Conservation (phyloP, 1,284 basidiomycete species). For the Leccinum solheimii region DNA sequence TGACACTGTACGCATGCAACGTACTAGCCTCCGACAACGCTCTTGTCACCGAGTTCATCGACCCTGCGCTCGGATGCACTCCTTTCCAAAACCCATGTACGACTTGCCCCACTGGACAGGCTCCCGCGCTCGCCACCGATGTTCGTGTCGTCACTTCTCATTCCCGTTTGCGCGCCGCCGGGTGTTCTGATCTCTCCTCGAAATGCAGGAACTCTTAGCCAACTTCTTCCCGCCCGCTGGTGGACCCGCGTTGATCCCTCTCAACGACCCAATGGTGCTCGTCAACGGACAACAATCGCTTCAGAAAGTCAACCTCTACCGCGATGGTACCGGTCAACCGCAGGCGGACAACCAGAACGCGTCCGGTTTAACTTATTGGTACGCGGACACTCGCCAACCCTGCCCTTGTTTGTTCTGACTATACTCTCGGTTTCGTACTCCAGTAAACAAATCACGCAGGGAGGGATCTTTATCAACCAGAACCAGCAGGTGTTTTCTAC, state of each 20-base stretch:
- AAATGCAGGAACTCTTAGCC: constrained; percentile 24
- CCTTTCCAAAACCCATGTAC: constrained; percentile 29
- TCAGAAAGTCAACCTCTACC: constrained; percentile 30
- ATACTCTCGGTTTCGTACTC: not conserved
- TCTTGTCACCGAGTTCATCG: constrained; percentile 25
- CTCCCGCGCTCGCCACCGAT: constrained; percentile 26
- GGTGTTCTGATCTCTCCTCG: not conserved
- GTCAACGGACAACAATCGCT: constrained; percentile 27
- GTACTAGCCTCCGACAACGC: constrained; percentile 28
- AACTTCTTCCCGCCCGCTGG: constrained; percentile 28
- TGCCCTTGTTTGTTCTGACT: not conserved
- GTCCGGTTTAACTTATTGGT: constrained; percentile 26
- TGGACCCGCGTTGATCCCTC: constrained; percentile 26
- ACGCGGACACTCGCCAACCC: not conserved
- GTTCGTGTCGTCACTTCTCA: constrained; percentile 12
- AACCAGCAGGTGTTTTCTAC: constrained; percentile 24
- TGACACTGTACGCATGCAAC: not conserved
- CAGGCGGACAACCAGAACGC: constrained; percentile 25
- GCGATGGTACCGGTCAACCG: constrained; percentile 29
- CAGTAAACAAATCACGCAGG: constrained; percentile 27
- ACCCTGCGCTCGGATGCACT: constrained; percentile 27
- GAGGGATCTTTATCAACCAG: constrained; percentile 25
- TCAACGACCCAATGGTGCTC: constrained; percentile 31
- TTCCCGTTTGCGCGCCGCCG: not conserved
- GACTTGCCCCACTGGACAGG: constrained; percentile 23